Evolutionary conservation across 257 asterid genomes (phyloP), one percentile per base, ranked within the genome.

Genomic region (Plectranthus barbatus): DNA sequence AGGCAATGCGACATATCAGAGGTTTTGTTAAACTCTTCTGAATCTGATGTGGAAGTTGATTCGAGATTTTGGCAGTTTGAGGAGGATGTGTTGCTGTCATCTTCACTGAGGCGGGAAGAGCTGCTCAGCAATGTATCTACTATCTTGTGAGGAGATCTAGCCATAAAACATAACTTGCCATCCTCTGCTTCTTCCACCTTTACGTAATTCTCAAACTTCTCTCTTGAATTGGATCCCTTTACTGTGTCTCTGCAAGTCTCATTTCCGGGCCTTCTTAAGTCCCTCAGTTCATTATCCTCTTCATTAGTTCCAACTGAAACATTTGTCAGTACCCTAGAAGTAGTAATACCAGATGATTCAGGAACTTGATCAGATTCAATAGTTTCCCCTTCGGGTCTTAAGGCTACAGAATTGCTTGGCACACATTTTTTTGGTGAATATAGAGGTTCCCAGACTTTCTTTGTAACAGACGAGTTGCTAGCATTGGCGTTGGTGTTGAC

Each of bases 361-460:
- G 70, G 71, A 61, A 62, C 73, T 67, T 62, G 79, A 80, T 79
- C 84, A 39, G 81, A 75, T 72, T 80, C 85, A 26, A 71, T 69
- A 64, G 74, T 76, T 70, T 82, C 94, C 57, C 62, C 75, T 75
- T 77, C 80, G 62, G 76, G 68, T 78, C 77, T 83, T 75, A 73
- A 73, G 72, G 91, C 84, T 50, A 83, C 90, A 2, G 86, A 81
- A 77, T 84, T 80, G 77, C 95, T 84, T 23, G 82, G 77, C 19
- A 74, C 61, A 68, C 75, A 81, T 74, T 83, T 83, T 82, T 83
- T 91, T 53, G 71, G 88, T 19, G 87, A 79, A 75, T 85, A 94
- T 82, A 84, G 69, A 51, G 99, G 99, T 78, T 93, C 99, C 99
- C 97, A 93, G 52, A 87, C 96, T 80, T 86, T 82, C 83, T 82